phyloP scores from a whole-genome alignment of 2,329 filamentous ascomycete genomes.

The Colletotrichum sp. region DNA sequence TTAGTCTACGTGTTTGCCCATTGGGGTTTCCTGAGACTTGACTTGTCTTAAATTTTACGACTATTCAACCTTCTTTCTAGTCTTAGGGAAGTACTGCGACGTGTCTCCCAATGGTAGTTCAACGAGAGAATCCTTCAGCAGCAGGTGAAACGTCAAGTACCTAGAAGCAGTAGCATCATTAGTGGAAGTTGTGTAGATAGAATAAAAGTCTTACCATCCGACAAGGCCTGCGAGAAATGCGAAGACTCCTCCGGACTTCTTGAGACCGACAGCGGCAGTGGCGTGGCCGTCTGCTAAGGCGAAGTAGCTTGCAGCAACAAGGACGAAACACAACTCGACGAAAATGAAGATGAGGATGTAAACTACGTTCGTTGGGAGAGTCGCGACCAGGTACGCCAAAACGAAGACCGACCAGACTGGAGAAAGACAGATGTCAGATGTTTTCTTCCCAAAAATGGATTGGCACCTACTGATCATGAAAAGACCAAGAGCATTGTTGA shows the following conservation, averaged over 20 bases:
- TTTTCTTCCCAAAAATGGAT: accelerated
- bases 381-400: constrained; percentile 26
- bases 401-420: constrained; percentile 30
- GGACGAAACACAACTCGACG: constrained; percentile 26
- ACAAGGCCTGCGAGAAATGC: constrained; percentile 29
- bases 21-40: neutral
- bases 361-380: constrained; percentile 26
- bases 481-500: constrained; percentile 29
- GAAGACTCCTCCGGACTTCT: constrained; percentile 27
- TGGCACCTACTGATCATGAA: constrained; percentile 26
- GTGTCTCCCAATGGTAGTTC: constrained; percentile 29
- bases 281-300: constrained; percentile 26
- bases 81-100: constrained; percentile 27
- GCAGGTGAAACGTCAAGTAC: constrained; percentile 28
- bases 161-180: neutral
- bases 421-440: neutral
- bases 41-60: too few species aligned
- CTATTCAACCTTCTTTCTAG: neutral
- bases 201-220: constrained; percentile 24
- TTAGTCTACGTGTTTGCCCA: neutral
- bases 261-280: constrained; percentile 14
- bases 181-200: neutral
- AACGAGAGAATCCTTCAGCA: constrained; percentile 26
- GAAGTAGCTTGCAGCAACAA: constrained; percentile 28
- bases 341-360: constrained; percentile 29